Percentiles rank a stretch among this genome's conserved stretches.
Conservation (phyloP, 805 yeast species). For the Lachancea sp. region DNA sequence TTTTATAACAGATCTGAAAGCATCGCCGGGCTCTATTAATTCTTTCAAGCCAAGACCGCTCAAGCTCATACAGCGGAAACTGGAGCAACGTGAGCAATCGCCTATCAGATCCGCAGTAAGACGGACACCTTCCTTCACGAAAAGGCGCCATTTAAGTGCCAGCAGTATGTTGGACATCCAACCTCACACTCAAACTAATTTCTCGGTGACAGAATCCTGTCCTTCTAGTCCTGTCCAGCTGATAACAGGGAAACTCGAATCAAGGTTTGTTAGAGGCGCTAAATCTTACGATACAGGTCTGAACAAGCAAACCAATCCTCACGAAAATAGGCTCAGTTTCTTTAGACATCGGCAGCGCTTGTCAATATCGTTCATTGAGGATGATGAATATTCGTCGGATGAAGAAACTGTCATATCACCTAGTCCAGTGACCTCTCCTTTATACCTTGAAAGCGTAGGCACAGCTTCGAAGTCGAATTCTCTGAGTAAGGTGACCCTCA, state of each 20-base stretch:
- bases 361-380: constrained; percentile 30
- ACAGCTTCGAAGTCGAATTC: neutral
- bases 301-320: constrained; percentile 11
- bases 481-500: constrained; percentile 2
- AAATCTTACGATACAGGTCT: constrained; percentile 28
- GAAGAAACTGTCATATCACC: constrained; percentile 24
- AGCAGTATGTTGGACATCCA: neutral
- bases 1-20: constrained; percentile 1
- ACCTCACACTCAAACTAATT: neutral
- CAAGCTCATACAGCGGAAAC: constrained; percentile 20
- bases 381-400: constrained; percentile 18
- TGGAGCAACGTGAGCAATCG: neutral
- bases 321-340: constrained; percentile 12
- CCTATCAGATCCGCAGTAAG: neutral
- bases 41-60: constrained; percentile 26
- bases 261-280: constrained; percentile 15
- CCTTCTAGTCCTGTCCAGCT: neutral
- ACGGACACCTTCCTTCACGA: too few species aligned
- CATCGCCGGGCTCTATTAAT: constrained; percentile 16
- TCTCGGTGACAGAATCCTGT: neutral
- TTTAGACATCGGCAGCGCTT: constrained; percentile 31
- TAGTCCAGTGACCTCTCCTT: constrained; percentile 8
- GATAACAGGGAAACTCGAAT: neutral
- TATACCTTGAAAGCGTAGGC: neutral
- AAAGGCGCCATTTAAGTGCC: neutral